Evolutionary conservation across 2,329 filamentous ascomycete species (phyloP).

Genomic region (Blastomyces silverae): DNA sequence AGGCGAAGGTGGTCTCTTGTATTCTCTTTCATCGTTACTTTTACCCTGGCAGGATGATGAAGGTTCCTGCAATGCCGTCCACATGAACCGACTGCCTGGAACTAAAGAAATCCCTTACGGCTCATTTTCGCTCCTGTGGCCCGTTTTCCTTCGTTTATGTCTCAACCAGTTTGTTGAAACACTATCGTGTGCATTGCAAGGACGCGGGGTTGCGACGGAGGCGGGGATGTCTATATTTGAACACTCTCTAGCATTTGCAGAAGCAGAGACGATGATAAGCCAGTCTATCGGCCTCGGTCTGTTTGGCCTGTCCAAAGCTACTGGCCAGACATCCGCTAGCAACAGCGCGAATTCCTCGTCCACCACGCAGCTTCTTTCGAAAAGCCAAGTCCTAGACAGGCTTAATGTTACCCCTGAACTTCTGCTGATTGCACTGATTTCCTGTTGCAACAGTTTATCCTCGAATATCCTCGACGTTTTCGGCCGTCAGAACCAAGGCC

Average conservation of each 20-base stretch:
- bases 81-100: constrained; percentile 57
- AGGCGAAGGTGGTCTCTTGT: constrained; percentile 61
- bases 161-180: constrained; percentile 84
- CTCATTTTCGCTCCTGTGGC: constrained; percentile 62
- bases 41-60: constrained; percentile 68
- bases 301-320: constrained; percentile 48
- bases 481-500: constrained; percentile 67
- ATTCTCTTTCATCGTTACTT: constrained; percentile 63
- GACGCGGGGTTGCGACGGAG: constrained; percentile 70
- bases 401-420: constrained; percentile 89
- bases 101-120: constrained; percentile 57
- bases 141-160: constrained; percentile 48
- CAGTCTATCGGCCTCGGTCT: constrained; percentile 68
- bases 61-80: constrained; percentile 65
- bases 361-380: constrained; percentile 35
- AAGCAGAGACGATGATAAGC: constrained; percentile 82
- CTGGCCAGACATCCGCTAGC: constrained; percentile 43
- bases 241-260: constrained; percentile 89
- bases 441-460: constrained; percentile 77
- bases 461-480: constrained; percentile 78
- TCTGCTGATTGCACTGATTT: constrained; percentile 78
- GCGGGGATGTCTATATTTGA: constrained; percentile 96
- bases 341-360: constrained; percentile 28
- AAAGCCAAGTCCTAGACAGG: constrained; percentile 59
- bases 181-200: constrained; percentile 78